Percentiles rank a stretch among this genome's conserved stretches.
Conservation (phyloP, 169 alveolate genomes). For the Plasmodium billcollinsi region DNA sequence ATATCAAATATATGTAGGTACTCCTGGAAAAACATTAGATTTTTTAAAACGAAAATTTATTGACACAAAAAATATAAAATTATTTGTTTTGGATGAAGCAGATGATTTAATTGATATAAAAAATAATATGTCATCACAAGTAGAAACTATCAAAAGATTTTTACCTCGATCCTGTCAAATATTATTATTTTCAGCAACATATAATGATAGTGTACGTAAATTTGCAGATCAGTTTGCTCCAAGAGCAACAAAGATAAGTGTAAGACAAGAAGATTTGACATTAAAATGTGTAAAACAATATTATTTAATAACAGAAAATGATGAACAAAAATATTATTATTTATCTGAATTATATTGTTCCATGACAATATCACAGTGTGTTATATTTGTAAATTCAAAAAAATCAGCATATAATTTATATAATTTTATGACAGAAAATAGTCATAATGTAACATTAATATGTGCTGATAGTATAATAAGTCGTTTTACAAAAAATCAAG, state of each 20-base stretch:
- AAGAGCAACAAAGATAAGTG: conserved; percentile 87
- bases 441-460: conserved; percentile 70
- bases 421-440: conserved; percentile 89
- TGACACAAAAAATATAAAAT: conserved; percentile 80
- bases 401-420: conserved; percentile 94
- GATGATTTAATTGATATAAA: conserved; percentile 95
- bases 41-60: conserved; percentile 92
- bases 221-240: conserved; percentile 93
- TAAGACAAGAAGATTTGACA: conserved; percentile 96
- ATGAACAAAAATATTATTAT: conserved; percentile 94
- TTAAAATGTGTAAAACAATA: conserved; percentile 96
- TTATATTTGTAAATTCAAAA: conserved; percentile 97
- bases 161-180: conserved; percentile 89
- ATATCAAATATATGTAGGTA: conserved; percentile 95
- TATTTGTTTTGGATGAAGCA: conserved; percentile 97
- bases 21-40: conserved; percentile 98
- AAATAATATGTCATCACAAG: conserved; percentile 93
- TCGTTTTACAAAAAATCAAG: conserved; percentile 63
- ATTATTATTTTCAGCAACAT: conserved; percentile 94
- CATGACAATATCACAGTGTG: conserved; percentile 97
- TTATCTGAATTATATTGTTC: conserved; percentile 95
- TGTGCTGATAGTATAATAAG: conserved; percentile 78
- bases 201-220: conserved; percentile 90
- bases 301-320: conserved; percentile 91
- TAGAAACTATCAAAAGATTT: conserved; percentile 86